These are phyloP conservation scores for Coemansia sp. DNA, from an alignment of 192 early-diverging fungal genomes.

Conservation along the genomic window DNA sequence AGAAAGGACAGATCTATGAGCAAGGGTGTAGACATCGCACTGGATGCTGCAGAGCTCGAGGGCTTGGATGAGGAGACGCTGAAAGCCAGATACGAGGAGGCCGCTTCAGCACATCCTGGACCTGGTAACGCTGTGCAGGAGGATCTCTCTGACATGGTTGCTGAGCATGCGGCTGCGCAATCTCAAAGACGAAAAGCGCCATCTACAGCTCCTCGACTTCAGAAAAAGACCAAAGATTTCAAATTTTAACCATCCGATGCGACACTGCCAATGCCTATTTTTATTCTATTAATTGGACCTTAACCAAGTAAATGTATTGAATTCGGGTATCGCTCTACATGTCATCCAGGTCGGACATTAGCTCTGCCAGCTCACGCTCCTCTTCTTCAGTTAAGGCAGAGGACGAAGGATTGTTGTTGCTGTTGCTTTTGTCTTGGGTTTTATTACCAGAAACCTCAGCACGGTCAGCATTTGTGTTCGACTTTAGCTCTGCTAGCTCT, in stretches of 20 bases:
- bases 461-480: background rate
- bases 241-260: constrained; percentile 30
- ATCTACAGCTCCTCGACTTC: constrained; percentile 40
- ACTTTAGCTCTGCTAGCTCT: constrained; percentile 22
- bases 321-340: constrained; percentile 11
- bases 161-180: constrained; percentile 74
- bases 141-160: constrained; percentile 87
- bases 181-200: constrained; percentile 71
- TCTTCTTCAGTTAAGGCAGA: constrained; percentile 82
- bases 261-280: background rate
- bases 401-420: constrained; percentile 9
- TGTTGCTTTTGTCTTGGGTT: constrained; percentile 5
- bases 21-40: constrained; percentile 72
- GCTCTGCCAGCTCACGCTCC: constrained; percentile 83
- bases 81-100: constrained; percentile 75
- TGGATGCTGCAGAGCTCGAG: constrained; percentile 91
- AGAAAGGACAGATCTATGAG: constrained; percentile 61
- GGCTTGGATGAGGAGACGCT: constrained; percentile 75
- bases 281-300: background rate
- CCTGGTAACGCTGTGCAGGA: constrained; percentile 55
- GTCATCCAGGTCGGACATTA: constrained; percentile 72
- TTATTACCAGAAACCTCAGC: background rate
- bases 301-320: background rate
- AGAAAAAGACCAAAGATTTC: constrained; percentile 52
- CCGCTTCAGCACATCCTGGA: constrained; percentile 35